Evolutionary conservation across 495 filamentous ascomycete genomes (phyloP).

Genomic region (Chaetomidium leptoderma): DNA sequence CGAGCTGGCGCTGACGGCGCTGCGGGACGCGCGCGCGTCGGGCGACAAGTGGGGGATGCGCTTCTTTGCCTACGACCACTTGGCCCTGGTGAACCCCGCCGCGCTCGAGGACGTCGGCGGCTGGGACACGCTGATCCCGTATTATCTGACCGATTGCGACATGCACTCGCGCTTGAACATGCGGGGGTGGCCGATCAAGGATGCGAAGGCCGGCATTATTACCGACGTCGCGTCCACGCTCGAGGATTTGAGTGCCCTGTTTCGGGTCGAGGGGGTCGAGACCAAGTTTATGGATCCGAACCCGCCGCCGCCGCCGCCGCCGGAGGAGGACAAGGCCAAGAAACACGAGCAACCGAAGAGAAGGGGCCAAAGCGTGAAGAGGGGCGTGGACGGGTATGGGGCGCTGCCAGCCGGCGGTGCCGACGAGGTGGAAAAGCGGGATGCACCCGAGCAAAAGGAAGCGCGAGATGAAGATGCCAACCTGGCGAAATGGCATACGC

Average conservation of each 20-base stretch:
- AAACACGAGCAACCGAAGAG: constrained; percentile 14
- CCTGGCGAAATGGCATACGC: constrained; percentile 7
- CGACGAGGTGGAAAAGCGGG: constrained; percentile 9
- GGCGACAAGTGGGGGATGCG: constrained; percentile 47
- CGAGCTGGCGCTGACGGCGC: constrained; percentile 41
- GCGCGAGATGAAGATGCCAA: constrained; percentile 7
- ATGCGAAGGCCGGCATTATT: constrained; percentile 47
- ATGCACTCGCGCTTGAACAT: constrained; percentile 53
- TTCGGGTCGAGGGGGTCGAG: constrained; percentile 37
- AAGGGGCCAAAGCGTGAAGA: neutral
- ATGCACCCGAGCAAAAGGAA: neutral
- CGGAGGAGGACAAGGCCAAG: constrained; percentile 16
- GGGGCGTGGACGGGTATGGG: too few relatives aligned
- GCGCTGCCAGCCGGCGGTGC: too few relatives aligned
- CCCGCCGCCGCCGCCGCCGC: constrained; percentile 28
- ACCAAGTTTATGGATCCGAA: constrained; percentile 42
- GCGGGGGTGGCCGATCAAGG: constrained; percentile 46
- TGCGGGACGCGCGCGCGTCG: constrained; percentile 30
- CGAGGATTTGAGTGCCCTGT: constrained; percentile 46
- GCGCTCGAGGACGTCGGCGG: constrained; percentile 53
- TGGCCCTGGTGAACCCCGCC: constrained; percentile 53
- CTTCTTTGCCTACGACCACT: constrained; percentile 57
- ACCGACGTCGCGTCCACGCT: constrained; percentile 49
- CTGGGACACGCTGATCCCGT: constrained; percentile 59
- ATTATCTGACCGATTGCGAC: constrained; percentile 58